phyloP scores from a whole-genome alignment of 805 yeast species.

The Nadsonia fulvescens region DNA sequence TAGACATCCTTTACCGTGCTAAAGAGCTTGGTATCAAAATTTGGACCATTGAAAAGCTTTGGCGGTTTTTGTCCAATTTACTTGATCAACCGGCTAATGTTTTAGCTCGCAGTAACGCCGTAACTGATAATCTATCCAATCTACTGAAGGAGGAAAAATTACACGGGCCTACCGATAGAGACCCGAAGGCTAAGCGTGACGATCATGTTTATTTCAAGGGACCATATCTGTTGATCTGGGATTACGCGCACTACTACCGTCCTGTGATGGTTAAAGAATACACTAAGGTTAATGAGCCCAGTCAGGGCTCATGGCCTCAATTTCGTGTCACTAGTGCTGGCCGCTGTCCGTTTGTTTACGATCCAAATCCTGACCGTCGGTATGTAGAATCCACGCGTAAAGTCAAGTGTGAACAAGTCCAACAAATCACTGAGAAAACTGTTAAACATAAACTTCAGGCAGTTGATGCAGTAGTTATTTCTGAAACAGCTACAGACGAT shows the following conservation, averaged over 20 bases:
- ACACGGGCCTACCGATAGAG: slow-evolving; percentile 77
- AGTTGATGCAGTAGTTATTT: too few species aligned
- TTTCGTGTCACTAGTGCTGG: slow-evolving; percentile 50
- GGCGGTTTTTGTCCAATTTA: slow-evolving; percentile 48
- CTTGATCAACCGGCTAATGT: too few species aligned
- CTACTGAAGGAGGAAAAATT: slow-evolving; percentile 70
- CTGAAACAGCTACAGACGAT: too few species aligned
- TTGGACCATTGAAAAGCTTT: slow-evolving; percentile 77
- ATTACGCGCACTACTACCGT: slow-evolving; percentile 54
- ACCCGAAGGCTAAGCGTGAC: slow-evolving; percentile 67
- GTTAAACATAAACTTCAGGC: too few species aligned
- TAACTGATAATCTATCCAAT: slow-evolving; percentile 37
- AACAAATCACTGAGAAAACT: too few species aligned
- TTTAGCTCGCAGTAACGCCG: too few species aligned
- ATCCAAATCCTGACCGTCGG: too few species aligned
- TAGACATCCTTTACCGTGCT: slow-evolving; percentile 56
- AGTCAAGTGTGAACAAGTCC: too few species aligned
- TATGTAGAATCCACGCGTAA: too few species aligned
- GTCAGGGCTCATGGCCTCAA: slow-evolving; percentile 37
- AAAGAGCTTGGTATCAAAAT: slow-evolving; percentile 47
- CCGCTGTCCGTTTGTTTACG: slow-evolving; percentile 57
- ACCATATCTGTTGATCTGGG: slow-evolving; percentile 63
- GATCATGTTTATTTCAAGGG: slow-evolving; percentile 69
- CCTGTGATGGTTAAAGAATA: slow-evolving; percentile 79
- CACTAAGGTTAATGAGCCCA: slow-evolving; percentile 22